Evolutionary conservation across 176 grass and related monocot species (phyloP).

Genomic region (Urochloa ruziziensis): DNA sequence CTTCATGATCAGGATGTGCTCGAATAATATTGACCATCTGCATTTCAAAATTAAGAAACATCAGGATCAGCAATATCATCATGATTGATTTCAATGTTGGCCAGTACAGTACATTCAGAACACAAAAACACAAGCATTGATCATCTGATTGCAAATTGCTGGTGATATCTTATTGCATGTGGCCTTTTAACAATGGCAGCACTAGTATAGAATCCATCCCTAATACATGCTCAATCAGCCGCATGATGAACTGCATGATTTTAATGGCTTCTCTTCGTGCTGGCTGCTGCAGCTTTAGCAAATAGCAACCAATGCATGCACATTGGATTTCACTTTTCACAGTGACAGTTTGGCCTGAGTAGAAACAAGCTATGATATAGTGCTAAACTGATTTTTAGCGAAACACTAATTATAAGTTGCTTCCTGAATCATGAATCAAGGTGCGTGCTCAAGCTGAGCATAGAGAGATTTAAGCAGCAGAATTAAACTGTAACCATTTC

Average conservation of each 20-base stretch:
- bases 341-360: neutral
- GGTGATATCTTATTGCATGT: neutral
- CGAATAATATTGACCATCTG: constrained; percentile 65
- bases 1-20: constrained; percentile 68
- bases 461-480: neutral
- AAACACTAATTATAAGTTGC: neutral
- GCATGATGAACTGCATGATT: neutral
- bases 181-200: neutral
- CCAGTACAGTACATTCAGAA: neutral
- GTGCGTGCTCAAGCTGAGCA: neutral
- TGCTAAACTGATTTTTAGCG: neutral
- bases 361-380: neutral
- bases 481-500: too few species aligned
- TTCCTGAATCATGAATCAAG: constrained; percentile 15
- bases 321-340: neutral
- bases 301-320: constrained; percentile 2
- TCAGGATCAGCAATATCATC: neutral
- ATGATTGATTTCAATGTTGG: constrained; percentile 10
- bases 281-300: neutral
- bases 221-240: neutral
- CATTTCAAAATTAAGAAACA: constrained; percentile 23
- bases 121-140: constrained; percentile 12
- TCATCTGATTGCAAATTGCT: neutral
- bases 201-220: neutral
- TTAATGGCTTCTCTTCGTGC: neutral